These are phyloP conservation scores for Seminavis robusta DNA, from an alignment of 108 stramenopile species.

Conservation along the genomic window DNA sequence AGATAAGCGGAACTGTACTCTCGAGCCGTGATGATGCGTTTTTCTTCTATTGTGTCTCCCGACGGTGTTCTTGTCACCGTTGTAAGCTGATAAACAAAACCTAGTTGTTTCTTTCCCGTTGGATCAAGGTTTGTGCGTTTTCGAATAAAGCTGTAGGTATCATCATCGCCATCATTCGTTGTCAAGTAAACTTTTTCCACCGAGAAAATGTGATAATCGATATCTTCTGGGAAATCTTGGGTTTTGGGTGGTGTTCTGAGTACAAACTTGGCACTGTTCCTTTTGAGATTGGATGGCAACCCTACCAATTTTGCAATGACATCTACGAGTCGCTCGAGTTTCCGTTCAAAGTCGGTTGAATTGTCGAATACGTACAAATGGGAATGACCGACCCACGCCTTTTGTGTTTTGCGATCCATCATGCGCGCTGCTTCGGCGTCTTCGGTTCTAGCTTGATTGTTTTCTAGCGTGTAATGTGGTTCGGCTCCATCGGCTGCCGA, in stretches of 20 bases:
- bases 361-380: slow-evolving; percentile 70
- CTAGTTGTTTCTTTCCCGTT: slow-evolving; percentile 15
- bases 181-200: slow-evolving; percentile 69
- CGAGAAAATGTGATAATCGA: slow-evolving; percentile 63
- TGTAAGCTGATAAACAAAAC: slow-evolving; percentile 73
- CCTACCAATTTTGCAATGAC: slow-evolving; percentile 65
- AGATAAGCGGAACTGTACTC: slow-evolving; percentile 67
- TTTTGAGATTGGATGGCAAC: slow-evolving; percentile 63
- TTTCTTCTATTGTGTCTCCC: slow-evolving; percentile 71
- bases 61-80: slow-evolving; percentile 43
- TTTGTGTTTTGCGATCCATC: slow-evolving; percentile 72
- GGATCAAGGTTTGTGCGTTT: slow-evolving; percentile 50
- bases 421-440: slow-evolving; percentile 66
- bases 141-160: slow-evolving; percentile 71
- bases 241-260: slow-evolving; percentile 44
- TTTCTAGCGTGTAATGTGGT: slow-evolving; percentile 84
- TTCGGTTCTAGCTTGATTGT: slow-evolving; percentile 89
- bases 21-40: slow-evolving; percentile 71
- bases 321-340: slow-evolving; percentile 73
- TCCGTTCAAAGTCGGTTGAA: slow-evolving; percentile 83
- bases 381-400: slow-evolving; percentile 85
- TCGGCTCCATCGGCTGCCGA: slow-evolving; percentile 92
- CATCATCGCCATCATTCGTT: slow-evolving; percentile 25
- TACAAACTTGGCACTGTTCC: slow-evolving; percentile 67
- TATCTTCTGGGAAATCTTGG: slow-evolving; percentile 52